A percentile compares a stretch with the other conserved stretches of the same genome.
Conservation (phyloP, 2,329 filamentous ascomycete genomes). For the Sphaerostilbella broomeana region DNA sequence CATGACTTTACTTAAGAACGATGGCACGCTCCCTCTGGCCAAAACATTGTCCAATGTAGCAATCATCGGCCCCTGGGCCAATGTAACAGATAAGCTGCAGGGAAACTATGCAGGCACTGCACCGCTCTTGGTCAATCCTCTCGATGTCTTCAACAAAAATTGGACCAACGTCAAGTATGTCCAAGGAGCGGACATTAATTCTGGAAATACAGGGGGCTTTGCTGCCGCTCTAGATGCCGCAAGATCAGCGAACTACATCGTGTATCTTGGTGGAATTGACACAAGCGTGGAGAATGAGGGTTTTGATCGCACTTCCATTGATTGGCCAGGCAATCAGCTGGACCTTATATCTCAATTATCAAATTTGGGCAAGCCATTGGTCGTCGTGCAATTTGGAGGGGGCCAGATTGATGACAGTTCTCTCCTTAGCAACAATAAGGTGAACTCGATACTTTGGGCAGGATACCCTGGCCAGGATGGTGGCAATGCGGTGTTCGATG, state of each 20-base stretch:
- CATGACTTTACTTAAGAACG: constrained; percentile 48
- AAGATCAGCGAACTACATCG: constrained; percentile 41
- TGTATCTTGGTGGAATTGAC: constrained; percentile 52
- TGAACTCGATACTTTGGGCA: constrained; percentile 49
- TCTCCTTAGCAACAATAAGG: constrained; percentile 38
- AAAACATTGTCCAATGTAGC: constrained; percentile 16
- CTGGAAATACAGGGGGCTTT: constrained; percentile 26
- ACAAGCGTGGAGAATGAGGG: constrained; percentile 45
- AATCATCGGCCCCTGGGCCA: constrained; percentile 30
- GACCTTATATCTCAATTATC: constrained; percentile 38
- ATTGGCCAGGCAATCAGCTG: constrained; percentile 46
- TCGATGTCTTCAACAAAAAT: constrained; percentile 13
- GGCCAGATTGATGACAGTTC: constrained; percentile 45
- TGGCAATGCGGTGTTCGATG: constrained; percentile 47
- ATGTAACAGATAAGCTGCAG: constrained; percentile 31
- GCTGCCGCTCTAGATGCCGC: constrained; percentile 31
- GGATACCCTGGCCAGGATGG: constrained; percentile 56
- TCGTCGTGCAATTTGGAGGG: constrained; percentile 50
- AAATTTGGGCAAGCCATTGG: constrained; percentile 38
- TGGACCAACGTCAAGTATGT: constrained; percentile 31
- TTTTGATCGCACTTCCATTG: constrained; percentile 43
- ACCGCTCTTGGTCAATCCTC: constrained; percentile 15
- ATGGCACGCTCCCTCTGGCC: constrained; percentile 42
- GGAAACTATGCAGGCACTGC: constrained; percentile 22
- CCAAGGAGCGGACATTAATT: constrained; percentile 23